These are phyloP conservation scores for Oldenlandia corymbosa DNA, from an alignment of 257 asterid species.

Conservation along the genomic window DNA sequence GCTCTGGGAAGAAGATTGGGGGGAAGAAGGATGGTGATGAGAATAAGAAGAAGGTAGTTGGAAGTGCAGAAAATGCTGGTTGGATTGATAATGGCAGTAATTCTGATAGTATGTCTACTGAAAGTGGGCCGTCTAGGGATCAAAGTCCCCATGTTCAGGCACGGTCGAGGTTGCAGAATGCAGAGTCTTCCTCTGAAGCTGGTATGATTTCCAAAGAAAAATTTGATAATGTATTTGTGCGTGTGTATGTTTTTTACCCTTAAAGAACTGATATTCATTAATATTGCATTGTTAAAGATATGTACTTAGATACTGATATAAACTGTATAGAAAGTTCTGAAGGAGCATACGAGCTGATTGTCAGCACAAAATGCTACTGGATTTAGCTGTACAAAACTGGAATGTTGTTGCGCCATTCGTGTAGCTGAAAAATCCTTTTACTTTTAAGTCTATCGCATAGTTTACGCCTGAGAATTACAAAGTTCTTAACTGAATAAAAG, in stretches of 20 bases:
- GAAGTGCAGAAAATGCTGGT: conserved; percentile 14
- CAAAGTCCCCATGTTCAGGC: conserved; percentile 69
- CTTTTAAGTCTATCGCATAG: background rate
- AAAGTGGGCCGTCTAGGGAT: conserved; percentile 67
- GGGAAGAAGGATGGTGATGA: conserved; percentile 23
- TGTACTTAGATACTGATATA: background rate
- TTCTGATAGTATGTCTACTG: conserved; percentile 61
- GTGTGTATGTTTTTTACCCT: no score
- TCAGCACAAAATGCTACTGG: background rate
- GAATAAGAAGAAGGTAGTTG: conserved; percentile 23
- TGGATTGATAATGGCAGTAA: conserved; percentile 50
- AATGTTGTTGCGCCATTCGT: background rate
- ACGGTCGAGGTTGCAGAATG: conserved; percentile 65
- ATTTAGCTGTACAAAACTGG: background rate
- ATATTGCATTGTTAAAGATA: background rate
- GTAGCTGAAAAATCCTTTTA: background rate
- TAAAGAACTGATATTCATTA: background rate
- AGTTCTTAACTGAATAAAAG: background rate
- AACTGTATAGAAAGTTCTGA: background rate
- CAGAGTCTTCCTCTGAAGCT: conserved; percentile 69
- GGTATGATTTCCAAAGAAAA: conserved; percentile 36
- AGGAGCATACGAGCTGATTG: background rate
- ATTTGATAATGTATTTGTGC: background rate
- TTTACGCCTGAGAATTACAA: background rate
- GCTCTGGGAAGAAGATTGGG: conserved; percentile 22